phyloP scores from a whole-genome alignment of 805 yeast genomes.

The Saccharomycopsis lassenensis region DNA sequence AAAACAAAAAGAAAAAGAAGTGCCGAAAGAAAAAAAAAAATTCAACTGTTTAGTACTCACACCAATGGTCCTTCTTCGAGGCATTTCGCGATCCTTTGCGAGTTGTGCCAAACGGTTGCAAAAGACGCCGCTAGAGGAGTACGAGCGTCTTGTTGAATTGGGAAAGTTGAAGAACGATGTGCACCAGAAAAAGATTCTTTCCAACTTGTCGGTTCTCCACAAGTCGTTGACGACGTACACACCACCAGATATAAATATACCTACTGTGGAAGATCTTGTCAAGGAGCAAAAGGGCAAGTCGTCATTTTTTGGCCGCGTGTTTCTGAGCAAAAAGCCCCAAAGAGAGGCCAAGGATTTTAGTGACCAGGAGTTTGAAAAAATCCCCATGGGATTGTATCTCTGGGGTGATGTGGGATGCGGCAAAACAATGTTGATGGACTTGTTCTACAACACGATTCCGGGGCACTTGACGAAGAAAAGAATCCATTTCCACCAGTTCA shows the following conservation, averaged over 20 bases:
- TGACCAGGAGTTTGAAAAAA: conserved; percentile 21
- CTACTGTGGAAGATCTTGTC: conserved; percentile 38
- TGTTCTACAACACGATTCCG: conserved; percentile 82
- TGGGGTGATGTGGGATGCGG: conserved; percentile 99
- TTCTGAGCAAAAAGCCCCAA: conserved; percentile 10
- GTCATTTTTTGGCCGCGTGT: too few relatives aligned
- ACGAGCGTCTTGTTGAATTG: conserved; percentile 35
- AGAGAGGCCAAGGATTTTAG: conserved; percentile 12
- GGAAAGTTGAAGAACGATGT: conserved; percentile 60
- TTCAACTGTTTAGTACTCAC: not conserved
- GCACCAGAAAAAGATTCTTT: conserved; percentile 66
- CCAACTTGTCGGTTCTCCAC: conserved; percentile 51
- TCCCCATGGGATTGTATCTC: conserved; percentile 79
- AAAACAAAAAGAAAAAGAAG: not conserved
- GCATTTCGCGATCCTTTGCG: not conserved
- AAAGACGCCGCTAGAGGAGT: conserved; percentile 40
- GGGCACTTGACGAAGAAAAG: conserved; percentile 63
- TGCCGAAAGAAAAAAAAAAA: not conserved
- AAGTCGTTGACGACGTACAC: conserved; percentile 38
- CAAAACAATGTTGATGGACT: conserved; percentile 95
- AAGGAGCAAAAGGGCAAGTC: conserved; percentile 29
- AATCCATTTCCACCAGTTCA: conserved; percentile 92
- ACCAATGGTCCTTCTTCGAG: not conserved
- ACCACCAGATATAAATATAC: conserved; percentile 51
- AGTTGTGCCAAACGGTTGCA: not conserved